Conservation (phyloP, 2,329 filamentous ascomycete species). For the Chalara sp. region DNA sequence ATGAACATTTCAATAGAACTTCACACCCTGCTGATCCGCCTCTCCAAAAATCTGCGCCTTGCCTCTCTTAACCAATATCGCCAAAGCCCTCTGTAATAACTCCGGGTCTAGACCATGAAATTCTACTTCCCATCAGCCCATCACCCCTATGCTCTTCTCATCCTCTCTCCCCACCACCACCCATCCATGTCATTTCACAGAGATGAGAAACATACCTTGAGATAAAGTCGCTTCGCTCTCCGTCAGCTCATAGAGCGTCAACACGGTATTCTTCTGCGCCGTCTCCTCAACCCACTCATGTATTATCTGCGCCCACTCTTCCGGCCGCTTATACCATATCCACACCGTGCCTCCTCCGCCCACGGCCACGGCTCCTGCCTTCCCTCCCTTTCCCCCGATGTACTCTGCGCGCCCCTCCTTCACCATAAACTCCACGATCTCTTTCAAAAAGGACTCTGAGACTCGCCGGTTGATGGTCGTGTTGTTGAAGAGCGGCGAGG, state of each 20-base stretch:
- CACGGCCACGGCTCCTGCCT: conserved; percentile 38
- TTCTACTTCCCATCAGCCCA: conserved; percentile 40
- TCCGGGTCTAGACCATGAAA: conserved; percentile 85
- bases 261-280: conserved; percentile 78
- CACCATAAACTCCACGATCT: conserved; percentile 53
- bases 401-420: conserved; percentile 61
- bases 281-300: conserved; percentile 79
- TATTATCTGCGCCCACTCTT: conserved; percentile 81
- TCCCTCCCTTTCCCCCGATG: conserved; percentile 37
- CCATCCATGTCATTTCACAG: too few relatives aligned
- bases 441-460: conserved; percentile 42
- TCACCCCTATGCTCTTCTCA: not conserved
- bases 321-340: conserved; percentile 79
- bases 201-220: conserved; percentile 44
- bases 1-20: conserved; percentile 66
- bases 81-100: conserved; percentile 71
- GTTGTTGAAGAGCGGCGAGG: conserved; percentile 54
- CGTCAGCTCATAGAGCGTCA: conserved; percentile 87
- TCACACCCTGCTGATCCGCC: conserved; percentile 84
- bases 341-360: conserved; percentile 32
- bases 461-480: conserved; percentile 45
- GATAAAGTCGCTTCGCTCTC: conserved; percentile 76
- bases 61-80: conserved; percentile 78
- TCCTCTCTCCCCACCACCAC: not conserved
- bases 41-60: conserved; percentile 91